Evolutionary conservation across 257 asterid species (phyloP).

Genomic region (Cordia subcordata): DNA sequence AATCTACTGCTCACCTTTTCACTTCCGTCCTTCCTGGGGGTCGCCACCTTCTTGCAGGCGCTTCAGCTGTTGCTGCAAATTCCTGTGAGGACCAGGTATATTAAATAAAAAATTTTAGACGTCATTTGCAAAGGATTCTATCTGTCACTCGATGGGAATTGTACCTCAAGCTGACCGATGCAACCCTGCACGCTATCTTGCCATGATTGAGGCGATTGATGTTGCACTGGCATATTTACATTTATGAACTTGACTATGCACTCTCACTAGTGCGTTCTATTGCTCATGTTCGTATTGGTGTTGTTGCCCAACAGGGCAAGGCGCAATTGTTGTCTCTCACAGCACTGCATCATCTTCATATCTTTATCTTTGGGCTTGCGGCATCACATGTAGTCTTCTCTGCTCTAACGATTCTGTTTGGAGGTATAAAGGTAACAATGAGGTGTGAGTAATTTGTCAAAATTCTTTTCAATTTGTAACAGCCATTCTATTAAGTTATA

Average conservation of each 20-base stretch:
- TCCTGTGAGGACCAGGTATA: conserved; percentile 38
- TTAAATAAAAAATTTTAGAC: no score
- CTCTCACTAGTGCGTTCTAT: no score
- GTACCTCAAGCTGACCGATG: no score
- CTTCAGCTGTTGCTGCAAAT: conserved; percentile 15
- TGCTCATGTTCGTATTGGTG: not conserved
- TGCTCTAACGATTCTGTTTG: conserved; percentile 34
- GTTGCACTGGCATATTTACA: no score
- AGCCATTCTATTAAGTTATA: not conserved
- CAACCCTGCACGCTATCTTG: no score
- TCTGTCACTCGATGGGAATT: no score
- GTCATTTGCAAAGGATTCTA: no score
- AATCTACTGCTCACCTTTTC: conserved; percentile 30
- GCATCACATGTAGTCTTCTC: conserved; percentile 35
- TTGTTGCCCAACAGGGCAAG: conserved; percentile 23
- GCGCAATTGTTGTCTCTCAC: conserved; percentile 35
- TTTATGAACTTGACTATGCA: no score
- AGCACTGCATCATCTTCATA: conserved; percentile 46
- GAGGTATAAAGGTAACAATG: conserved; percentile 27
- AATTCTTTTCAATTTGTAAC: not conserved
- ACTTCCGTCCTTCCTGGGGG: conserved; percentile 15
- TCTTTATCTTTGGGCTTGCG: conserved; percentile 42
- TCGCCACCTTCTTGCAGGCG: conserved; percentile 38
- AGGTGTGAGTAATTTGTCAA: not conserved
- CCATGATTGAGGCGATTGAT: no score